A percentile compares a stretch with the other conserved stretches of the same genome.
phyloP scores from a whole-genome alignment of 805 yeast genomes.

The Lipomyces mesembrius region DNA sequence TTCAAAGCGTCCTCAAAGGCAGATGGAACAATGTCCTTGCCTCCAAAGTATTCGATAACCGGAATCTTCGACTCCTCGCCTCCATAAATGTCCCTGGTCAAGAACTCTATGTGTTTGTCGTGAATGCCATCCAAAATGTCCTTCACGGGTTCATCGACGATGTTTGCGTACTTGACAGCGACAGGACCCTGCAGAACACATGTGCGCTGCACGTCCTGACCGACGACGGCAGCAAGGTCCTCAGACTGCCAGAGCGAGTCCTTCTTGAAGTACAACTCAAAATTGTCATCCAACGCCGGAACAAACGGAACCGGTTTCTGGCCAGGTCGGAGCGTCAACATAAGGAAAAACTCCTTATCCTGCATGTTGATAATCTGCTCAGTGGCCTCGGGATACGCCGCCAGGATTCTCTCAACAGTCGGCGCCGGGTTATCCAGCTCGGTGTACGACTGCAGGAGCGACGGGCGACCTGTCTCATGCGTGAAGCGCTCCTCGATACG shows the following conservation, averaged over 20 bases:
- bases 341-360: constrained; percentile 91
- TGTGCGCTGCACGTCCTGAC: constrained; percentile 96
- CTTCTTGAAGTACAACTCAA: constrained; percentile 95
- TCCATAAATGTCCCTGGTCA: constrained; percentile 66
- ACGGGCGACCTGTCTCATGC: constrained; percentile 50
- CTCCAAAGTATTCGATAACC: constrained; percentile 86
- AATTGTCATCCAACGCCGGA: constrained; percentile 91
- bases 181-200: constrained; percentile 99
- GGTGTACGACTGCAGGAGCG: constrained; percentile 74
- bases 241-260: constrained; percentile 99
- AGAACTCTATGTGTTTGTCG: constrained; percentile 78
- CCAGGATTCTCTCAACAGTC: constrained; percentile 63
- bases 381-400: constrained; percentile 72
- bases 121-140: constrained; percentile 87
- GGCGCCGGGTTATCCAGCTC: constrained; percentile 71
- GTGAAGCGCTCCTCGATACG: constrained; percentile 97
- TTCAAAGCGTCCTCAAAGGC: constrained; percentile 36
- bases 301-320: constrained; percentile 99
- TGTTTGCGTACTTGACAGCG: constrained; percentile 88
- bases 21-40: constrained; percentile 53
- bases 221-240: constrained; percentile 94
- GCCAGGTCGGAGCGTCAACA: constrained; percentile 75
- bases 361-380: constrained; percentile 89
- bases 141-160: constrained; percentile 90
- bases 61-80: constrained; percentile 79